Percentiles rank a stretch among this genome's conserved stretches.
These are phyloP conservation scores for Suhomyces ambrosiae DNA, from an alignment of 1,139 yeast species.

Conservation along the genomic window DNA sequence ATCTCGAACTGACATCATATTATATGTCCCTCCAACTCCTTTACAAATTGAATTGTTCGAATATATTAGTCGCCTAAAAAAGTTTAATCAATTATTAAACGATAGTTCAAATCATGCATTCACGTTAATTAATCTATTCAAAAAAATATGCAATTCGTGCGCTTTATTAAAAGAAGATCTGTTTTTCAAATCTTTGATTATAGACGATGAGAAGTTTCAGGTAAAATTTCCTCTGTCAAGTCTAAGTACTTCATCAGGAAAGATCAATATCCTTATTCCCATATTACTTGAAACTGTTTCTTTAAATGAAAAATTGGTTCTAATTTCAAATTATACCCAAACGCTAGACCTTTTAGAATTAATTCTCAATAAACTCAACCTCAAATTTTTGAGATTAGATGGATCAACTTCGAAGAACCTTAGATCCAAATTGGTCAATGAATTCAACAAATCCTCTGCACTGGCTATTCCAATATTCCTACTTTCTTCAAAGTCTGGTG, in stretches of 20 bases:
- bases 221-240: constrained; percentile 14
- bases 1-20: constrained; percentile 72
- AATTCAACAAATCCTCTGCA: constrained; percentile 59
- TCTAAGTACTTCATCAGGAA: constrained; percentile 45
- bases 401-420: constrained; percentile 75
- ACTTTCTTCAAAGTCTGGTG: constrained; percentile 91
- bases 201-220: constrained; percentile 15
- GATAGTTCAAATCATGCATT: constrained; percentile 49
- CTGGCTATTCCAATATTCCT: constrained; percentile 62
- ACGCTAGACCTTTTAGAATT: constrained; percentile 77
- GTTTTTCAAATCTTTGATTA: constrained; percentile 27
- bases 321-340: constrained; percentile 88
- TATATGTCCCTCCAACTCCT: constrained; percentile 76
- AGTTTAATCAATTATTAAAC: constrained; percentile 32
- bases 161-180: constrained; percentile 52
- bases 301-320: constrained; percentile 70
- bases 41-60: constrained; percentile 61
- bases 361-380: constrained; percentile 50
- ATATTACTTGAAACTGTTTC: constrained; percentile 50
- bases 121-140: constrained; percentile 70
- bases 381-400: constrained; percentile 69
- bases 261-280: constrained; percentile 55
- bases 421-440: constrained; percentile 65
- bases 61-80: constrained; percentile 47
- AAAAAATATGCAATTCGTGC: constrained; percentile 86